These are phyloP conservation scores for Ophiostoma sp. DNA, from an alignment of 2,329 filamentous ascomycete genomes.

Conservation along the genomic window DNA sequence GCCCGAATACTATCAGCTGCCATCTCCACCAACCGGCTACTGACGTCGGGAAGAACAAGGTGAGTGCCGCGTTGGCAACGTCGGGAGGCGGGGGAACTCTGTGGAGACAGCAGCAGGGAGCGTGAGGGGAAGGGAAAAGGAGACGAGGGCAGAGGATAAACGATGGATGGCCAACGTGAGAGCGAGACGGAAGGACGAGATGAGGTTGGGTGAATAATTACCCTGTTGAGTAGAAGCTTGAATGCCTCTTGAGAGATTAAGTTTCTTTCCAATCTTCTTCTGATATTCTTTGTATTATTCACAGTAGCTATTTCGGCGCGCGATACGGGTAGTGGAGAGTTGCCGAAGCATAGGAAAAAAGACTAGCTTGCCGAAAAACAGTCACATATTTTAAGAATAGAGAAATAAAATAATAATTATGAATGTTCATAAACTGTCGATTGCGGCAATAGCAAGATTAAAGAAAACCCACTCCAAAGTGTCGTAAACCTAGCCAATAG, in stretches of 20 bases:
- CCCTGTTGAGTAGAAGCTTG: neutral
- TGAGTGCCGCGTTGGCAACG: neutral
- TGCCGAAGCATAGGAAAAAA: too few relatives aligned
- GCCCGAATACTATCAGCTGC: neutral
- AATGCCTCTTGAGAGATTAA: too few relatives aligned
- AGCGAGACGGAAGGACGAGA: neutral
- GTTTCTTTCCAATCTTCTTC: too few relatives aligned
- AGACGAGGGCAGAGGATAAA: neutral
- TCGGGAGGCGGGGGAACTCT: conserved; percentile 21
- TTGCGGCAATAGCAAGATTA: neutral
- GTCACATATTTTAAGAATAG: too few relatives aligned
- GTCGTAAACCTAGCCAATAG: neutral
- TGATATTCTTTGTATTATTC: too few relatives aligned
- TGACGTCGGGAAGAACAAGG: conserved; percentile 17
- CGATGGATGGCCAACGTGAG: too few relatives aligned
- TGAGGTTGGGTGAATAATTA: neutral
- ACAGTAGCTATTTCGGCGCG: too few relatives aligned
- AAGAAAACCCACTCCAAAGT: neutral
- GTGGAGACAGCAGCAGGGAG: neutral
- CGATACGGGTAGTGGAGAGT: too few relatives aligned
- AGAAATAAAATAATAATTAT: neutral
- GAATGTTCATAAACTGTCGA: neutral
- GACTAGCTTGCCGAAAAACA: too few relatives aligned
- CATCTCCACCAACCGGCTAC: conserved; percentile 15
- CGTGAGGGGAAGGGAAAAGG: neutral